Conservation (phyloP, 2,329 filamentous ascomycete species). For the Epicoccum nigrum region DNA sequence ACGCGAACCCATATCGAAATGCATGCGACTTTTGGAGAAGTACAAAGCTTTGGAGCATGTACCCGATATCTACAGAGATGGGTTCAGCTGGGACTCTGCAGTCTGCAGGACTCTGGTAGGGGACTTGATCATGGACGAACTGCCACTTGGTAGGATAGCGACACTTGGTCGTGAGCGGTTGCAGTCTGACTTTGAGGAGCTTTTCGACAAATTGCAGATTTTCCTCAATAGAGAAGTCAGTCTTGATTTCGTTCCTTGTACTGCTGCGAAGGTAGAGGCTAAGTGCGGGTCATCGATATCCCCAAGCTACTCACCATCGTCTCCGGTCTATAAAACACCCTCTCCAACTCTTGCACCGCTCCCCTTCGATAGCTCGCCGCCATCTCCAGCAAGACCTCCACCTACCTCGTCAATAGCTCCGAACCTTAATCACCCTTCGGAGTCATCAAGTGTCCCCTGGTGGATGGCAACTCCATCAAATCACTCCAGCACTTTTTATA, state of each 20-base stretch:
- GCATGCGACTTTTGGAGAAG: background rate
- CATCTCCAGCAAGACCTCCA: too few relatives aligned
- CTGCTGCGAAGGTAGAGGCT: background rate
- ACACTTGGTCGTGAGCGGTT: background rate
- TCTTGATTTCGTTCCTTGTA: background rate
- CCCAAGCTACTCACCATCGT: background rate
- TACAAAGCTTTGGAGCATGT: background rate
- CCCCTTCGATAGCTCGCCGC: too few relatives aligned
- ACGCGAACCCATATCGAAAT: background rate
- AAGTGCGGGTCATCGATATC: background rate
- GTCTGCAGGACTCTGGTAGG: conserved; percentile 17
- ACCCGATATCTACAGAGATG: background rate
- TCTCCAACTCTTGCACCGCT: too few relatives aligned
- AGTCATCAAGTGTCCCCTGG: background rate
- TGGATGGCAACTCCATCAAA: background rate
- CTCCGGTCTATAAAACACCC: background rate
- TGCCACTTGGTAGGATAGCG: conserved; percentile 8
- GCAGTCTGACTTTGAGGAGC: background rate
- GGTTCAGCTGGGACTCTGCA: conserved; percentile 12
- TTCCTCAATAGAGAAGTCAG: background rate
- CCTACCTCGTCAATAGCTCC: background rate
- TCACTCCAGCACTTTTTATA: background rate
- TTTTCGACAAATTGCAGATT: background rate
- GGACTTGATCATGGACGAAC: conserved; percentile 20
- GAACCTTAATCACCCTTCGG: too few relatives aligned